Conservation (phyloP, 148 eudicot species). For the Vaccinium myrtillus region DNA sequence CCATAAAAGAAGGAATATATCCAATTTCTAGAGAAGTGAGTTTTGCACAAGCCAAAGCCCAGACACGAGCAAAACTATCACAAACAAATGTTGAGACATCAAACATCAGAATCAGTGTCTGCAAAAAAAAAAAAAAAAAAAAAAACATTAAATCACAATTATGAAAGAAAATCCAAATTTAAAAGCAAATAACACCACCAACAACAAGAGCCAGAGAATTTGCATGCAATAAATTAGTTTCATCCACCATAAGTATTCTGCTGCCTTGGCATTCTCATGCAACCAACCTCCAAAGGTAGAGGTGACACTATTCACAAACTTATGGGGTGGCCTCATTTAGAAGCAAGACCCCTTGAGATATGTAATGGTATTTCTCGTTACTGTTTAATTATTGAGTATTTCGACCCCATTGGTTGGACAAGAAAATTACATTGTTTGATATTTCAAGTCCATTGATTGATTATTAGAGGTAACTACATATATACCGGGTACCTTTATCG, state of each 20-base stretch:
- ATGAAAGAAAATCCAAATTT: neutral
- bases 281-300: neutral
- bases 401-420: neutral
- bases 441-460: neutral
- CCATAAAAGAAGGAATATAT: conserved; percentile 74
- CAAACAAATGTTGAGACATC: conserved; percentile 85
- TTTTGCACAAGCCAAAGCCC: conserved; percentile 73
- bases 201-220: neutral
- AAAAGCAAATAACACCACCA: neutral
- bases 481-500: too few species aligned
- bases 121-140: neutral
- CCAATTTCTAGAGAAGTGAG: conserved; percentile 71
- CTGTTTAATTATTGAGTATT: neutral
- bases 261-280: neutral
- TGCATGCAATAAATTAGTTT: neutral
- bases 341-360: neutral
- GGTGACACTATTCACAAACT: neutral
- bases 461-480: neutral
- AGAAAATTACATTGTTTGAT: neutral
- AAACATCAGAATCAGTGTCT: conserved; percentile 83
- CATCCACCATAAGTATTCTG: neutral
- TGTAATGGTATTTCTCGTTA: neutral
- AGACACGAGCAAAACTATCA: conserved; percentile 71
- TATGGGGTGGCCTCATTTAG: neutral
- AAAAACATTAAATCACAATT: neutral